phyloP scores from a whole-genome alignment of 2,329 filamentous ascomycete species.

The Arthrinium puccinioides region DNA sequence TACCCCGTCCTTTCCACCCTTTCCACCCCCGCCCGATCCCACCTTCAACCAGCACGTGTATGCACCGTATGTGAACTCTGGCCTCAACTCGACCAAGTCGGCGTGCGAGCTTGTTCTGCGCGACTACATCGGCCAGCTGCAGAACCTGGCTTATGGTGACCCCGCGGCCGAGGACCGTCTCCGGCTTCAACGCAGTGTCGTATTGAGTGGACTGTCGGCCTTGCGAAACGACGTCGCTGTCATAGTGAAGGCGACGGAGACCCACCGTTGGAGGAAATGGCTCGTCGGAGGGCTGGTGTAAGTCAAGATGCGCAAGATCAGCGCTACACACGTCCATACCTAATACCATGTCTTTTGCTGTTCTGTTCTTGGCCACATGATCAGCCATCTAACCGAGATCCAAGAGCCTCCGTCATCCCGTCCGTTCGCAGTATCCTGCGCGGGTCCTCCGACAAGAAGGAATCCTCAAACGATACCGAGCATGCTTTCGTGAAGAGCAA shows the following conservation, averaged over 20 bases:
- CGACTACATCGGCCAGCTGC: slow-evolving; percentile 24
- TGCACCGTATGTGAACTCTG: no score
- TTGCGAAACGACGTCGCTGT: slow-evolving; percentile 36
- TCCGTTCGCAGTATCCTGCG: slow-evolving; percentile 44
- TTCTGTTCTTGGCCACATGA: no score
- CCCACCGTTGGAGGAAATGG: slow-evolving; percentile 45
- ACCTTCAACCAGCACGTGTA: no score
- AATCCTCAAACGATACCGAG: slow-evolving; percentile 45
- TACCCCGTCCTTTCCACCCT: no score
- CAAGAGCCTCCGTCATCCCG: slow-evolving; percentile 44
- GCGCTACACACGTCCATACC: no score
- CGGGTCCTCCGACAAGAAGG: slow-evolving; percentile 29
- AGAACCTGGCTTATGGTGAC: slow-evolving; percentile 18
- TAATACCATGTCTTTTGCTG: no score
- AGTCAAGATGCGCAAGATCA: slow-evolving; percentile 25
- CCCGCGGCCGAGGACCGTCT: slow-evolving; percentile 35
- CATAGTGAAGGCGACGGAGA: slow-evolving; percentile 36
- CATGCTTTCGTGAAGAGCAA: slow-evolving; percentile 47
- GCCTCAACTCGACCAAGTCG: slow-evolving; percentile 13
- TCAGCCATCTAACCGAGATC: no score
- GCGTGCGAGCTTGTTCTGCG: slow-evolving; percentile 23
- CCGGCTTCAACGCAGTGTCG: slow-evolving; percentile 31
- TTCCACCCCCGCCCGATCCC: no score
- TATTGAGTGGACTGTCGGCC: slow-evolving; percentile 35
- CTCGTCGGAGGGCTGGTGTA: slow-evolving; percentile 44